Evolutionary conservation across 768 basidiomycete species (phyloP).

Genomic region (Suillus discolor): DNA sequence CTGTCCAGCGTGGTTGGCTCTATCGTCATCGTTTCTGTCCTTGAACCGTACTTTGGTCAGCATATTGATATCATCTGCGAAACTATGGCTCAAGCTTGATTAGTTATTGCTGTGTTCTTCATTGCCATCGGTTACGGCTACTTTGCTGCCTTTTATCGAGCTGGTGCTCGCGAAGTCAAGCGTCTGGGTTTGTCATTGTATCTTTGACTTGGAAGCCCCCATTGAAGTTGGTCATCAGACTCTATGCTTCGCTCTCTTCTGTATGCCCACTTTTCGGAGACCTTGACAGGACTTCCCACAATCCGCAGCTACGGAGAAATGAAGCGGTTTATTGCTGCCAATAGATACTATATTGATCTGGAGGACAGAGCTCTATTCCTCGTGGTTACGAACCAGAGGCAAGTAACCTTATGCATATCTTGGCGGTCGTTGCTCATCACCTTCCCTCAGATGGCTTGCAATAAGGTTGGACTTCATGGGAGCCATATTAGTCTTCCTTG

Average conservation of each 20-base stretch:
- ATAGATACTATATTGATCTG: slow-evolving; percentile 68
- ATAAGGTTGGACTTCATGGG: slow-evolving; percentile 74
- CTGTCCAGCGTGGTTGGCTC: slow-evolving; percentile 53
- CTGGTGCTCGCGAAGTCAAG: slow-evolving; percentile 75
- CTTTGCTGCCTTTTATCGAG: slow-evolving; percentile 69
- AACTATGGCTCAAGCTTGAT: neutral
- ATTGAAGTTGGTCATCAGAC: slow-evolving; percentile 39
- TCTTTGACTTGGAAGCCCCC: neutral
- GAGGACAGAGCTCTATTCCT: slow-evolving; percentile 74
- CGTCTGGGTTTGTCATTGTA: slow-evolving; percentile 37
- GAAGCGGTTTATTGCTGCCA: slow-evolving; percentile 61
- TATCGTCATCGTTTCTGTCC: slow-evolving; percentile 55
- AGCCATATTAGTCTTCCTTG: slow-evolving; percentile 55
- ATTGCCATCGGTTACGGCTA: slow-evolving; percentile 65
- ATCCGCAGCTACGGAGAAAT: slow-evolving; percentile 74
- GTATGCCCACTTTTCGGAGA: slow-evolving; percentile 80
- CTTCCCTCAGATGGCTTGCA: slow-evolving; percentile 59
- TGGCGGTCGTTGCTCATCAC: neutral
- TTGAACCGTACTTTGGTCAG: slow-evolving; percentile 66
- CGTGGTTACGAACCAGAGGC: slow-evolving; percentile 69
- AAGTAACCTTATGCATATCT: slow-evolving; percentile 9
- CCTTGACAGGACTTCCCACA: slow-evolving; percentile 68
- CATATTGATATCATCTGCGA: slow-evolving; percentile 3
- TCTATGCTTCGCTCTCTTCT: slow-evolving; percentile 72
- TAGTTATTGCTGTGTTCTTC: slow-evolving; percentile 56